A percentile compares a stretch with the other conserved stretches of the same genome.
Evolutionary conservation across 768 basidiomycete species (phyloP).

Genomic region (Daedalea quercina): DNA sequence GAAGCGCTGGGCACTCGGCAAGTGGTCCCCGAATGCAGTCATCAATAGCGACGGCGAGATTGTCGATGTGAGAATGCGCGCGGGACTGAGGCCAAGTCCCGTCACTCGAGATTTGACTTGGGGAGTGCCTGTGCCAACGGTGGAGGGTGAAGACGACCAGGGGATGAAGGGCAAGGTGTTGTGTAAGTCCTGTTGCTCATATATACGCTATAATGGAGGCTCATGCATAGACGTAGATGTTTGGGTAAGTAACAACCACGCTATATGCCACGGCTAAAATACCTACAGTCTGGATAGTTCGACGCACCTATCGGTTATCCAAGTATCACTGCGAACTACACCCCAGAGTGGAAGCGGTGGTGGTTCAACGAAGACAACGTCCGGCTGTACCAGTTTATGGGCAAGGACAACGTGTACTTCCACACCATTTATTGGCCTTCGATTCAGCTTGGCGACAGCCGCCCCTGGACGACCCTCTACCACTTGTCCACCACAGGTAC

Average conservation of each 20-base stretch:
- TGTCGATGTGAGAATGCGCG: constrained; percentile 81
- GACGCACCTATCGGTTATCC: constrained; percentile 96
- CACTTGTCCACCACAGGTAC: constrained; percentile 92
- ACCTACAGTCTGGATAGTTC: constrained; percentile 46
- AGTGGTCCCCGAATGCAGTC: constrained; percentile 91
- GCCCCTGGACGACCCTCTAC: constrained; percentile 89
- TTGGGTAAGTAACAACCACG: constrained; percentile 50
- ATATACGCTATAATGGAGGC: background rate
- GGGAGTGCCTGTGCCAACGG: constrained; percentile 88
- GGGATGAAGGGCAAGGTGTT: constrained; percentile 94
- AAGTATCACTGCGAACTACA: constrained; percentile 95
- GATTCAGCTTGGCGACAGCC: constrained; percentile 81
- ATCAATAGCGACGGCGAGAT: constrained; percentile 85
- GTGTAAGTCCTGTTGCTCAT: constrained; percentile 48
- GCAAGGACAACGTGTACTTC: constrained; percentile 99
- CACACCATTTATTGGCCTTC: constrained; percentile 95
- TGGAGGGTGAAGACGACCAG: constrained; percentile 63
- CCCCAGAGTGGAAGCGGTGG: constrained; percentile 92
- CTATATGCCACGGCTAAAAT: background rate
- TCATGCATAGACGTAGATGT: constrained; percentile 51
- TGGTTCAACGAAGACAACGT: constrained; percentile 93
- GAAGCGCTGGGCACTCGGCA: constrained; percentile 68
- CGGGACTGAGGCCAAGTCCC: constrained; percentile 82
- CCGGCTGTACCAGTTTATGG: constrained; percentile 97
- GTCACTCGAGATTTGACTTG: constrained; percentile 92